A percentile compares a stretch with the other conserved stretches of the same genome.
Conservation (phyloP, 495 filamentous ascomycete species). For the Podospora tetraspora region DNA sequence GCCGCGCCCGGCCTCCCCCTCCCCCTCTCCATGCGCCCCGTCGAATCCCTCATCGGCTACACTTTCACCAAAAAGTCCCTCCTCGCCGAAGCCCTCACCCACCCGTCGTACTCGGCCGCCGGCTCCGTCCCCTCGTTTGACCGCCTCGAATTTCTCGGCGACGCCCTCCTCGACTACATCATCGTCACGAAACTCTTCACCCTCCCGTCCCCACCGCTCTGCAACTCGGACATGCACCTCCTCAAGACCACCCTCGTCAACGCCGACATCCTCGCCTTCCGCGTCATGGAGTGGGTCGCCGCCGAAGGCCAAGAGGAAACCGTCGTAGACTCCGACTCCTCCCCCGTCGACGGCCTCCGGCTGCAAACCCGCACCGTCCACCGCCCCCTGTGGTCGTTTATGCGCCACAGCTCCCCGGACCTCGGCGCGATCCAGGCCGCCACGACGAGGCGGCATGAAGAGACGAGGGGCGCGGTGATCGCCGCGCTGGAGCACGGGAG, state of each 20-base stretch:
- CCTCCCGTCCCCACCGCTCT: constrained; percentile 33
- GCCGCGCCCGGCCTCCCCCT: constrained; percentile 27
- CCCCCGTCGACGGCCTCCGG: neutral
- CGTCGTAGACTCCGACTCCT: constrained; percentile 17
- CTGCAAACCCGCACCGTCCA: constrained; percentile 20
- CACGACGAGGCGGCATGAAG: constrained; percentile 45
- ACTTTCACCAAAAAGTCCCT: constrained; percentile 63
- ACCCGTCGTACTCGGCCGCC: constrained; percentile 56
- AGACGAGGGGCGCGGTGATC: constrained; percentile 46
- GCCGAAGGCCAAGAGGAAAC: constrained; percentile 29
- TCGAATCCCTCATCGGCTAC: constrained; percentile 63
- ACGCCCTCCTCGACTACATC: constrained; percentile 77
- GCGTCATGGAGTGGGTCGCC: constrained; percentile 56
- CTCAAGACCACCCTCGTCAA: constrained; percentile 76
- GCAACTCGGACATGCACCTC: constrained; percentile 64
- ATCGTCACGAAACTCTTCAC: constrained; percentile 48
- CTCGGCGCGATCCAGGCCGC: constrained; percentile 39
- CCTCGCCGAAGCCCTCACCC: constrained; percentile 81
- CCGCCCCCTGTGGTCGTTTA: constrained; percentile 60
- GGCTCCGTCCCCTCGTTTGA: constrained; percentile 63
- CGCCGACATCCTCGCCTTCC: constrained; percentile 80
- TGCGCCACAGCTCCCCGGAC: constrained; percentile 51
- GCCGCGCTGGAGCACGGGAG: constrained; percentile 35
- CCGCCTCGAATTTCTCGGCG: constrained; percentile 86
- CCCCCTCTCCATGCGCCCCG: constrained; percentile 24